phyloP scores from a whole-genome alignment of 2,329 filamentous ascomycete species.

The Penicillium sp. region DNA sequence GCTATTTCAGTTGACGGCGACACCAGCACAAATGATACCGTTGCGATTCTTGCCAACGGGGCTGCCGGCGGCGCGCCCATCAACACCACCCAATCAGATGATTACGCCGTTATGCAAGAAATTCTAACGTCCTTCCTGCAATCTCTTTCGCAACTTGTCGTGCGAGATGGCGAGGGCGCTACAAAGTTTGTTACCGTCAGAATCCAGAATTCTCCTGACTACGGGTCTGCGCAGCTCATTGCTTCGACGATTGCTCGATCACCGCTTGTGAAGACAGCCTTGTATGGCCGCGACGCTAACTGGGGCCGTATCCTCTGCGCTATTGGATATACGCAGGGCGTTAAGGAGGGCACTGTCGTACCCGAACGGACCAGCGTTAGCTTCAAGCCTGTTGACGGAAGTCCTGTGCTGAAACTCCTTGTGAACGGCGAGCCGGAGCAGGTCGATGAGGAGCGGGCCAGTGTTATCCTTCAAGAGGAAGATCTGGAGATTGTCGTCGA shows the following conservation, averaged over 20 bases:
- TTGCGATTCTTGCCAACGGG: constrained; percentile 93
- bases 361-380: constrained; percentile 64
- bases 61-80: constrained; percentile 77
- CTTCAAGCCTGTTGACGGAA: constrained; percentile 65
- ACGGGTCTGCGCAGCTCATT: constrained; percentile 75
- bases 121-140: constrained; percentile 78
- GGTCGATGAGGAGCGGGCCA: constrained; percentile 65
- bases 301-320: constrained; percentile 98
- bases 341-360: constrained; percentile 52
- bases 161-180: constrained; percentile 94
- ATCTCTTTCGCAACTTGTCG: constrained; percentile 87
- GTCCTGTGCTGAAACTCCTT: constrained; percentile 60
- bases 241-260: constrained; percentile 88
- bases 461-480: constrained; percentile 64
- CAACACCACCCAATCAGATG: constrained; percentile 55
- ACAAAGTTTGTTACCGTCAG: constrained; percentile 97
- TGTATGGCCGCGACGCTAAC: constrained; percentile 97
- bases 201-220: constrained; percentile 73
- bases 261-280: constrained; percentile 92
- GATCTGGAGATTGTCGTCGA: constrained; percentile 66
- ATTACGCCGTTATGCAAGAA: constrained; percentile 72
- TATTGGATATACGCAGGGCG: constrained; percentile 74
- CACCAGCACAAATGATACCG: constrained; percentile 95
- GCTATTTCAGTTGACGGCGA: constrained; percentile 96
- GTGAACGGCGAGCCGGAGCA: constrained; percentile 66